A percentile compares a stretch with the other conserved stretches of the same genome.
These are phyloP conservation scores for Kurtzmaniella quercitrusa DNA, from an alignment of 1,139 yeast genomes.

Conservation along the genomic window DNA sequence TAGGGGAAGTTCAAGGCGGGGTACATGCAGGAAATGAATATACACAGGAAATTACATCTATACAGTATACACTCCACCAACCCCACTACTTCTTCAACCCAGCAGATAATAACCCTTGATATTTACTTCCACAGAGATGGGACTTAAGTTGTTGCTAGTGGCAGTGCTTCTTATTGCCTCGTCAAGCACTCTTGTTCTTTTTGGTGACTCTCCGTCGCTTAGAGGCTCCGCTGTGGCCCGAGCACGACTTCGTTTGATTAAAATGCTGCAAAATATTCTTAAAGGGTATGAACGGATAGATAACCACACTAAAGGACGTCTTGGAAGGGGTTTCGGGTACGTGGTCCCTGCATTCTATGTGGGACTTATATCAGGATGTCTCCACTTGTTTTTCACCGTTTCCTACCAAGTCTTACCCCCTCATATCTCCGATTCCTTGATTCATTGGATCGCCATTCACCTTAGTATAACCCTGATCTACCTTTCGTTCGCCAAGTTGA, in stretches of 20 bases:
- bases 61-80: no score
- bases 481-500: conserved; percentile 32
- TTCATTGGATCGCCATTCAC: conserved; percentile 18
- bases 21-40: no score
- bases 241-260: conserved; percentile 12
- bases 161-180: background rate
- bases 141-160: background rate
- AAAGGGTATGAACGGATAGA: conserved; percentile 6
- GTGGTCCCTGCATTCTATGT: conserved; percentile 49
- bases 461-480: conserved; percentile 35
- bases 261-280: conserved; percentile 2
- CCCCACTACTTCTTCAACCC: no score
- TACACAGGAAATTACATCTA: no score
- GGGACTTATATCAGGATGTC: conserved; percentile 40
- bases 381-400: conserved; percentile 40
- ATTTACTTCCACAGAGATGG: background rate
- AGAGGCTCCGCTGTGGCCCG: conserved; percentile 30
- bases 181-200: conserved; percentile 25
- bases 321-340: conserved; percentile 26
- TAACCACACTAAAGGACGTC: conserved; percentile 11
- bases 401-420: conserved; percentile 26
- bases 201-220: conserved; percentile 53
- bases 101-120: no score
- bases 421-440: conserved; percentile 6
- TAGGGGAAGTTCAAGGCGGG: no score